Evolutionary conservation across 306 rosid species (phyloP), one percentile per base, ranked within the genome.

Genomic region (Cicer chorassanicum): DNA sequence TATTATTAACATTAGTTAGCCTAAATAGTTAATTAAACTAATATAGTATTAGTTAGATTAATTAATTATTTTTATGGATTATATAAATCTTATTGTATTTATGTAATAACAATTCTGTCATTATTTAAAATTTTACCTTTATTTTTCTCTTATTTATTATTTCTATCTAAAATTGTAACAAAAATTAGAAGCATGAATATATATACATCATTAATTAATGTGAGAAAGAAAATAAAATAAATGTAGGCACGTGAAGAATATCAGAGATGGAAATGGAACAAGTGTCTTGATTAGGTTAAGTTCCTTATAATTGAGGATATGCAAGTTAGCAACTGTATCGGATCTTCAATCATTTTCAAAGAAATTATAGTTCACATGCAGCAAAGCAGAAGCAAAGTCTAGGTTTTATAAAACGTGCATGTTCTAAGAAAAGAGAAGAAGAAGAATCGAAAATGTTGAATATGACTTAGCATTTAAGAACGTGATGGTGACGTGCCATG

Each of bases 401-500:
- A 50, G 36, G 13, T 68, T 57, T 50, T 19, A 70, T 62, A 41
- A 60, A 78, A 72, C 68, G 24, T 66, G 79, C 75, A 73, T 40
- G 64, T 39, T 66, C 4, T 10, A 13, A 54, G 11, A 61, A 56
- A 56, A 15, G n/a, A n/a, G 44, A 16, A 41, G 42, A 53, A 51
- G 59, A 48, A 56, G 36, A 9, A 69, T 42, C 3, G 70, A 62
- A 50, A 66, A 61, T 15, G 51, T 51, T 51, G 64, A 82, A 16
- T 55, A 36, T n/a, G 45, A 66, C 82, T 21, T 29, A 1, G 4
- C 12, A 2, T 8, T 65, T 1, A 40, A 68, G 69, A 83, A 74
- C 78, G 75, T 69, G 83, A 73, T 68, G 77, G 54, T 78, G 77
- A 80, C 68, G 62, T 81, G 64, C 81, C 87, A 84, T 81, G 82